These are phyloP conservation scores for Mucor lusitanicus DNA, from an alignment of 371 early-diverging fungal species.

Conservation along the genomic window DNA sequence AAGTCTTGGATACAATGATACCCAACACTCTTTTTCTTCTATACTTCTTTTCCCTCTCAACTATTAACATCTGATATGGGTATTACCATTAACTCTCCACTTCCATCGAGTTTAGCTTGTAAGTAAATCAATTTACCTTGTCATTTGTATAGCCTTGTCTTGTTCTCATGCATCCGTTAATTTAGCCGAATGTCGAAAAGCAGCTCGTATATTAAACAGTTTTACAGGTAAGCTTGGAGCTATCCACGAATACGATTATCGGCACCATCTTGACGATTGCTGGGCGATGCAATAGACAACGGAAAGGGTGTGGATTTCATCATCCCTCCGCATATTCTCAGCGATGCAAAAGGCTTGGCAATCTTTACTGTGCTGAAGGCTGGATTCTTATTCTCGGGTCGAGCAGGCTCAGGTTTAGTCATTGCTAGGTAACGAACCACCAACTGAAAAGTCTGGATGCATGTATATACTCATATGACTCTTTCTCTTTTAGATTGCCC, in stretches of 20 bases:
- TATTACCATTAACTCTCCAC: conserved; percentile 35
- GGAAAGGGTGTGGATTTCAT: conserved; percentile 57
- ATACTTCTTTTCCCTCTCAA: neutral
- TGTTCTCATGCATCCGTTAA: neutral
- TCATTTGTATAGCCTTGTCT: neutral
- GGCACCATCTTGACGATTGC: neutral
- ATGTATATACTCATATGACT: neutral
- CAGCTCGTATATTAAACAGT: conserved; percentile 59
- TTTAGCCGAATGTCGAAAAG: conserved; percentile 55
- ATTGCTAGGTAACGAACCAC: conserved; percentile 53
- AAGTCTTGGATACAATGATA: neutral
- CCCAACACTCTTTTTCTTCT: neutral
- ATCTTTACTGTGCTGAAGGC: conserved; percentile 86
- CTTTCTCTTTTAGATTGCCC: conserved; percentile 22
- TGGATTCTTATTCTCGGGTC: conserved; percentile 85
- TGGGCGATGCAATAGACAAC: conserved; percentile 17
- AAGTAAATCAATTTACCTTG: conserved; percentile 3
- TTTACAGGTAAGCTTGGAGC: conserved; percentile 43
- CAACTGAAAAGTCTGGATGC: neutral
- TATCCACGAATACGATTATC: neutral
- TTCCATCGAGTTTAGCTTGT: conserved; percentile 41
- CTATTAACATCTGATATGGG: neutral
- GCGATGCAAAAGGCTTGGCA: conserved; percentile 80
- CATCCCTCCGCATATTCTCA: conserved; percentile 63
- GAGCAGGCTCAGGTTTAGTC: conserved; percentile 83